phyloP scores from a whole-genome alignment of 2,329 filamentous ascomycete genomes.

The Venturia nashicola region DNA sequence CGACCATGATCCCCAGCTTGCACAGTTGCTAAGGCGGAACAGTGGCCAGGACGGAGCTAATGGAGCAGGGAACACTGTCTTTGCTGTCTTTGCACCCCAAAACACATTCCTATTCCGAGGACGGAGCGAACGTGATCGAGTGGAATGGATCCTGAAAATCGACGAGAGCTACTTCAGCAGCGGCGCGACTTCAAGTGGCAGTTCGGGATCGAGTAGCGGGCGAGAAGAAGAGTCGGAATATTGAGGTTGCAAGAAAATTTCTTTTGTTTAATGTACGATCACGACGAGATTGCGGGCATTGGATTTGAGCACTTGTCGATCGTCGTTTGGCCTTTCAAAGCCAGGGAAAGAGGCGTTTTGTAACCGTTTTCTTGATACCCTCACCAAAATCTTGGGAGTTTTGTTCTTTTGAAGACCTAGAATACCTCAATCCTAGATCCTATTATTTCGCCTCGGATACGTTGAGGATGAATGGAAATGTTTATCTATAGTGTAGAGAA shows the following conservation, averaged over 20 bases:
- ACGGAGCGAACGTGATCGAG: constrained; percentile 79
- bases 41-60: constrained; percentile 21
- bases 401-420: background rate
- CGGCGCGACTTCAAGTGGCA: background rate
- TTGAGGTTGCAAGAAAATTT: background rate
- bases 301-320: background rate
- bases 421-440: background rate
- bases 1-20: constrained; percentile 80
- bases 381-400: background rate
- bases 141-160: constrained; percentile 93
- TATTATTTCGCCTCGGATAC: background rate
- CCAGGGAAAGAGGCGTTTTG: background rate
- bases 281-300: background rate
- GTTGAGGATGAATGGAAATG: background rate
- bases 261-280: background rate
- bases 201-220: background rate
- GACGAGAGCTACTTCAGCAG: constrained; percentile 60
- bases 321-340: background rate
- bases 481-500: background rate
- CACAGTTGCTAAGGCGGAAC: constrained; percentile 54
- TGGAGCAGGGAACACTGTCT: constrained; percentile 36
- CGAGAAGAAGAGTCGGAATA: background rate
- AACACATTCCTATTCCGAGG: constrained; percentile 94
- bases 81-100: constrained; percentile 86
- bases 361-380: constrained; percentile 1